Evolutionary conservation across 2,329 filamentous ascomycete genomes (phyloP), one percentile per base, ranked within the genome.

Genomic region (Gaeumannomyces sp.): DNA sequence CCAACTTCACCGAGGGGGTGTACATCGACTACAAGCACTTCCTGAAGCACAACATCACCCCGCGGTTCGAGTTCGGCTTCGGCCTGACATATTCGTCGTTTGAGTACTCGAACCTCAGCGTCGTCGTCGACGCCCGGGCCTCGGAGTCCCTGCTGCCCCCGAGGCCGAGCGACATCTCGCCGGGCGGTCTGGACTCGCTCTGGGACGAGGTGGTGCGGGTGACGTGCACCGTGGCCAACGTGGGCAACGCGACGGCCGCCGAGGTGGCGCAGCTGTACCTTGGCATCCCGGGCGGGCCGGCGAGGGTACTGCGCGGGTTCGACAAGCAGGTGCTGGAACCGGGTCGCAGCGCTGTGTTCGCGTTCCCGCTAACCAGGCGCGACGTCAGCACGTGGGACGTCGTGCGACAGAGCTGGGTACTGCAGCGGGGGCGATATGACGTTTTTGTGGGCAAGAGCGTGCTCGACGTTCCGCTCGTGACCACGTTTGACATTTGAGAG

Each of bases 341-440:
- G 2, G 60, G 61, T 5, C 10, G 29, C 10, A n/a, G 31, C 13
- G 19, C 61, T 16, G 27, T n/a, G 0, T 56, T 62, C 10, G 16
- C 14, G 25, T 62, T 62, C 22, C 19, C 27, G 16, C 69, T 89
- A n/a, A 87, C 83, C 3, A 78, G 87, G 38, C 80, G 85, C 64
- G 87, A 89, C 65, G 68, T 89, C 68, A 88, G 85, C 73, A 83
- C 83, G 38, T 88, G 85, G 85, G 82, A 87, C 70, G 78, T 81
- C 1, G 75, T 72, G 8, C 75, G 72, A 56, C 84, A 86, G 74
- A 84, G 86, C 69, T 88, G 84, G 82, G 66, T 66, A 1, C 50
- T 66, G 11, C 66, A 58, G 29, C 57, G 61, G 16, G 57, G 65
- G n/a, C 64, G 58, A 2, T 65, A 68, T 33, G 45, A 29, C 14